phyloP scores from a whole-genome alignment of 352 stramenopile species.

The Phytophthora chlamydospora region DNA sequence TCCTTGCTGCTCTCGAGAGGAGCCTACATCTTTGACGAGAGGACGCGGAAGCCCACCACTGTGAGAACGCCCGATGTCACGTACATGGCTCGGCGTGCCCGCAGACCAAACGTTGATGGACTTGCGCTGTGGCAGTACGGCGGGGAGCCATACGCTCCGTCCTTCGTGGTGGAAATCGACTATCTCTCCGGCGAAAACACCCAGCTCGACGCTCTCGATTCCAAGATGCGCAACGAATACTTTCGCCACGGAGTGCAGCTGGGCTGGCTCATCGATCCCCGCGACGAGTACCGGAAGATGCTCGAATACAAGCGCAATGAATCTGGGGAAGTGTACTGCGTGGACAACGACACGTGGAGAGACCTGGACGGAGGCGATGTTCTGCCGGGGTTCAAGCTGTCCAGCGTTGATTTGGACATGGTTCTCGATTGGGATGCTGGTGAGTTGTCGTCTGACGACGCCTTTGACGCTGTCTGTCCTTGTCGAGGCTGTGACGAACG shows the following conservation, averaged over 20 bases:
- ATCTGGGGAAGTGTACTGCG: not conserved
- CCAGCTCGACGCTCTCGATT: slow-evolving; percentile 7
- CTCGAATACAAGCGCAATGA: slow-evolving; percentile 22
- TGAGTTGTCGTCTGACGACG: not conserved
- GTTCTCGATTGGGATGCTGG: not conserved
- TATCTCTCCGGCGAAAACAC: slow-evolving; percentile 12
- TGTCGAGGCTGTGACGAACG: slow-evolving; percentile 1
- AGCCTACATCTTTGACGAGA: slow-evolving; percentile 12
- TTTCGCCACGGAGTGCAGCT: slow-evolving; percentile 23
- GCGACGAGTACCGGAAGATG: slow-evolving; percentile 7
- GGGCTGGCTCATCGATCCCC: slow-evolving; percentile 25
- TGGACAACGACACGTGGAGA: slow-evolving; percentile 16
- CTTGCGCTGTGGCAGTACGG: slow-evolving; percentile 4
- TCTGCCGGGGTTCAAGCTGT: slow-evolving; percentile 12
- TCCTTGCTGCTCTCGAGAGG: slow-evolving; percentile 5
- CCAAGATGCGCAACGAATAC: slow-evolving; percentile 20
- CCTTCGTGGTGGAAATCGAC: slow-evolving; percentile 26
- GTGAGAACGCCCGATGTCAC: slow-evolving; percentile 22
- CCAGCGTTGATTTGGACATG: slow-evolving; percentile 7
- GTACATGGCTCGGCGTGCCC: slow-evolving; percentile 2
- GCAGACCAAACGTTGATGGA: not conserved
- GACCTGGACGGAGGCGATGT: slow-evolving; percentile 22
- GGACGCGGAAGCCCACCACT: not conserved
- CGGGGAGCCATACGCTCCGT: slow-evolving; percentile 8
- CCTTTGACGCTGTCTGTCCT: not conserved